phyloP scores from a whole-genome alignment of 192 early-diverging fungal species.

The Spinellus fusiger region DNA sequence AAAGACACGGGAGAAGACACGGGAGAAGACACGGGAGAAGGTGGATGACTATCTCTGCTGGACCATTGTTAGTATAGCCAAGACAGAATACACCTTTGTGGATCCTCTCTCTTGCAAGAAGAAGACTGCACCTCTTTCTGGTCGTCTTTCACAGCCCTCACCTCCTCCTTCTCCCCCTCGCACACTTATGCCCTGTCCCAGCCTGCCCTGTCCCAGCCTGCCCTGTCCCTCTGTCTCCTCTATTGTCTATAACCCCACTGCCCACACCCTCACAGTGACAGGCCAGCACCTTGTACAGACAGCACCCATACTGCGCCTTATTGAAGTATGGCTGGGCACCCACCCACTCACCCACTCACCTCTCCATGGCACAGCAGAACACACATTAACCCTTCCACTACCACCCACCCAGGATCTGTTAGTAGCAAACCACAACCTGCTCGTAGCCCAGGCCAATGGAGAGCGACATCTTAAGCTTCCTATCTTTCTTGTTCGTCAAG shows the following conservation, averaged over 20 bases:
- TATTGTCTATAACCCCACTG: conserved; percentile 33
- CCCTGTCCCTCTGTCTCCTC: conserved; percentile 33
- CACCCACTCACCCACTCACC: conserved; percentile 26
- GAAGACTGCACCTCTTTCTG: neutral
- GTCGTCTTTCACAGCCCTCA: neutral
- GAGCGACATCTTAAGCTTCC: conserved; percentile 18
- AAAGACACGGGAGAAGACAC: neutral
- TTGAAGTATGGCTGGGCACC: conserved; percentile 45
- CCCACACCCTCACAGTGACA: conserved; percentile 37
- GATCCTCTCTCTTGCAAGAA: neutral
- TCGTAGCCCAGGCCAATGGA: conserved; percentile 14
- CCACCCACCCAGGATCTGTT: conserved; percentile 32
- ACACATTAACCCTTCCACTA: neutral
- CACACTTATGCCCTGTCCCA: conserved; percentile 25
- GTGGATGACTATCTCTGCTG: conserved; percentile 79
- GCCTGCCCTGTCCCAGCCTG: conserved; percentile 31
- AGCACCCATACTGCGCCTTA: conserved; percentile 13
- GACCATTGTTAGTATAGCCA: conserved; percentile 78
- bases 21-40: conserved; percentile 22
- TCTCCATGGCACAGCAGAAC: conserved; percentile 14
- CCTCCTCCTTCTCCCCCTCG: conserved; percentile 31
- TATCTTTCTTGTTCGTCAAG: conserved; percentile 23
- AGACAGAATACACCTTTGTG: conserved; percentile 32
- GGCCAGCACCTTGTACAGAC: conserved; percentile 36
- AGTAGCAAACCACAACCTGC: conserved; percentile 28